These are phyloP conservation scores for Aspergillus pseudoglaucus DNA, from an alignment of 2,329 filamentous ascomycete species.

Conservation along the genomic window DNA sequence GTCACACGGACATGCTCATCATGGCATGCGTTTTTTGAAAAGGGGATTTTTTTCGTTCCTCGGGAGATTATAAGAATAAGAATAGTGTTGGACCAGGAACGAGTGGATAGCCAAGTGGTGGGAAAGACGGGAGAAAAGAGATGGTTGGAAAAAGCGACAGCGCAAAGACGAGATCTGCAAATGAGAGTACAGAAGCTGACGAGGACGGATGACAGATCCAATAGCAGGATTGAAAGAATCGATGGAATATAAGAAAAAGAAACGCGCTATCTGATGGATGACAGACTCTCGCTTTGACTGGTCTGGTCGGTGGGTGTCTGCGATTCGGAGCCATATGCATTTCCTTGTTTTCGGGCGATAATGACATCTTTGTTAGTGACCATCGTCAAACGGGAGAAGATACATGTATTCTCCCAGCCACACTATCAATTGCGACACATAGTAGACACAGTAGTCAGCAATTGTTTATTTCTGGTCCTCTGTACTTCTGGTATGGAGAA, in stretches of 20 bases:
- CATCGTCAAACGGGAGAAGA: too few species aligned
- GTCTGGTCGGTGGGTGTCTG: too few species aligned
- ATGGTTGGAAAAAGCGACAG: constrained; percentile 1
- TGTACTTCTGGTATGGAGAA: neutral
- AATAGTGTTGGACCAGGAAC: neutral
- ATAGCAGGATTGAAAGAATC: neutral
- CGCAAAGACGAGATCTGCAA: neutral
- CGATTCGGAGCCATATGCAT: too few species aligned
- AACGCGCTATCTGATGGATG: neutral
- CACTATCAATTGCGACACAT: too few species aligned
- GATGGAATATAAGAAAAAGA: neutral
- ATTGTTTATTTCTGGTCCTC: too few species aligned
- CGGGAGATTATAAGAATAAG: neutral
- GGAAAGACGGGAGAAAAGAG: constrained; percentile 1
- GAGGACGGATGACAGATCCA: neutral
- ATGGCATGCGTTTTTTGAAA: constrained; percentile 2
- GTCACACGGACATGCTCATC: constrained; percentile 9
- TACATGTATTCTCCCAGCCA: too few species aligned
- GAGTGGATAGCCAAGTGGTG: neutral
- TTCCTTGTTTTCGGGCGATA: too few species aligned
- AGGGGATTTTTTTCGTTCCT: neutral
- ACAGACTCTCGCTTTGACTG: too few species aligned
- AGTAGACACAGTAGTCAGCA: too few species aligned
- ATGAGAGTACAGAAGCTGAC: neutral
- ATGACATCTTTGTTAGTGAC: too few species aligned